These are phyloP conservation scores for Paracamarosporium sp. DNA, from an alignment of 2,329 filamentous ascomycete genomes.

Conservation along the genomic window DNA sequence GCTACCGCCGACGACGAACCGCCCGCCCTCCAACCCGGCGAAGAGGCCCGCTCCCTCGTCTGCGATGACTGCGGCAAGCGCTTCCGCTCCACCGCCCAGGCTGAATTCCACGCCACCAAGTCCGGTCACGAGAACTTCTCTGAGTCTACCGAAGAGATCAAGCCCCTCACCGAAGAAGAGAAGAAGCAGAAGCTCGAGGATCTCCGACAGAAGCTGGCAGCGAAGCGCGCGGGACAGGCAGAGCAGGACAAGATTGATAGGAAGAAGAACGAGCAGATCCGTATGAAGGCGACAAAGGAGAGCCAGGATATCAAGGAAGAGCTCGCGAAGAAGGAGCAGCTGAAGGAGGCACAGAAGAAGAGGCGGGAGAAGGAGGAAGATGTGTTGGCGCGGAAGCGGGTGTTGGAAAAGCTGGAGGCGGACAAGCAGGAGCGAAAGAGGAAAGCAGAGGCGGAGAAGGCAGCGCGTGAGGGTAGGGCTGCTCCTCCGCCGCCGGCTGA, in stretches of 20 bases:
- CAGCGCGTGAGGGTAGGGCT: slow-evolving; percentile 77
- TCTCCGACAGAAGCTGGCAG: slow-evolving; percentile 72
- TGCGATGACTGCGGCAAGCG: slow-evolving; percentile 96
- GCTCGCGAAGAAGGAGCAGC: slow-evolving; percentile 82
- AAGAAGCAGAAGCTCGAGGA: slow-evolving; percentile 82
- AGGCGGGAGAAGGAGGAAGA: slow-evolving; percentile 87
- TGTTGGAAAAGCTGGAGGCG: slow-evolving; percentile 91
- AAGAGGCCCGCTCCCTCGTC: slow-evolving; percentile 78
- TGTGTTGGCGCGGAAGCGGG: slow-evolving; percentile 82
- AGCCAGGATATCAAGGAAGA: slow-evolving; percentile 90
- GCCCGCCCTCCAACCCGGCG: slow-evolving; percentile 72
- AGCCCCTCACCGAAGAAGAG: slow-evolving; percentile 88
- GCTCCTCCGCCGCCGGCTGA: slow-evolving; percentile 58
- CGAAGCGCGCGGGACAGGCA: slow-evolving; percentile 73
- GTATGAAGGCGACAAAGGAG: slow-evolving; percentile 88
- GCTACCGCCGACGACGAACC: slow-evolving; percentile 57
- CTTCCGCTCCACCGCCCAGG: slow-evolving; percentile 81
- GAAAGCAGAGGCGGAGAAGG: slow-evolving; percentile 86
- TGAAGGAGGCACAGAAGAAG: slow-evolving; percentile 89
- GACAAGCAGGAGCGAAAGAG: slow-evolving; percentile 89
- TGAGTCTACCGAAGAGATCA: slow-evolving; percentile 91
- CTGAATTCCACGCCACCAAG: slow-evolving; percentile 89
- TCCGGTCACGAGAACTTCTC: slow-evolving; percentile 90
- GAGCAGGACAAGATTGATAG: slow-evolving; percentile 79
- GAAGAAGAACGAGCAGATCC: slow-evolving; percentile 84